phyloP scores from a whole-genome alignment of 2,329 filamentous ascomycete species.

The Zalaria obscura region DNA sequence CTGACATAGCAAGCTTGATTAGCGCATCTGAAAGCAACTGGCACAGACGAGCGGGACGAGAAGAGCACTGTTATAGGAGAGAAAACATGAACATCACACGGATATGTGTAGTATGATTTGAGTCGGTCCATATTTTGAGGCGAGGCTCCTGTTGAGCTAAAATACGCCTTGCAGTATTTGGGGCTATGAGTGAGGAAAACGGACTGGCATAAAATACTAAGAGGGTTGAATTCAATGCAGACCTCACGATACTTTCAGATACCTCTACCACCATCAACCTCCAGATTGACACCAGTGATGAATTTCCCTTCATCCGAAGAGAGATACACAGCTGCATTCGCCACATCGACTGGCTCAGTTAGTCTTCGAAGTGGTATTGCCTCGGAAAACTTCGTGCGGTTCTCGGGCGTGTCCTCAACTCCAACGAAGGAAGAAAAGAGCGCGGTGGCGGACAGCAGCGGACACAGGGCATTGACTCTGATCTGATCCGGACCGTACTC shows the following conservation, averaged over 20 bases:
- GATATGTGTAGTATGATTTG: too few relatives aligned
- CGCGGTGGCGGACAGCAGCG: conserved; percentile 52
- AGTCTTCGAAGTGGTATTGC: conserved; percentile 41
- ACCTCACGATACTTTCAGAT: conserved; percentile 9
- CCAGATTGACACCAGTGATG: conserved; percentile 57
- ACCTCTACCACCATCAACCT: conserved; percentile 44
- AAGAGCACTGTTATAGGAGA: too few relatives aligned
- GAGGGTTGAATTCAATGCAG: too few relatives aligned
- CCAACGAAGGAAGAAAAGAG: conserved; percentile 46
- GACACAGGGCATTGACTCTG: conserved; percentile 55
- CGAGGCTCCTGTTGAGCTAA: too few relatives aligned
- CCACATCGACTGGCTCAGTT: conserved; percentile 50
- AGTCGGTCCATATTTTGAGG: too few relatives aligned
- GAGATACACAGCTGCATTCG: conserved; percentile 55
- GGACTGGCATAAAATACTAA: too few relatives aligned
- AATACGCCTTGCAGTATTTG: too few relatives aligned
- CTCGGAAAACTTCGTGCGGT: conserved; percentile 40
- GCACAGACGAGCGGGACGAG: too few relatives aligned
- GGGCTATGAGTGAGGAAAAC: too few relatives aligned
- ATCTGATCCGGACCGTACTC: conserved; percentile 58
- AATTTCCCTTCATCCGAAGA: conserved; percentile 59
- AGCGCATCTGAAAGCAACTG: too few relatives aligned
- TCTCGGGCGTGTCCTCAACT: conserved; percentile 48
- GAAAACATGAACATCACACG: too few relatives aligned
- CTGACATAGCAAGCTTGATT: too few relatives aligned